phyloP scores from a whole-genome alignment of 495 filamentous ascomycete genomes.

The Aspergillus leporis region DNA sequence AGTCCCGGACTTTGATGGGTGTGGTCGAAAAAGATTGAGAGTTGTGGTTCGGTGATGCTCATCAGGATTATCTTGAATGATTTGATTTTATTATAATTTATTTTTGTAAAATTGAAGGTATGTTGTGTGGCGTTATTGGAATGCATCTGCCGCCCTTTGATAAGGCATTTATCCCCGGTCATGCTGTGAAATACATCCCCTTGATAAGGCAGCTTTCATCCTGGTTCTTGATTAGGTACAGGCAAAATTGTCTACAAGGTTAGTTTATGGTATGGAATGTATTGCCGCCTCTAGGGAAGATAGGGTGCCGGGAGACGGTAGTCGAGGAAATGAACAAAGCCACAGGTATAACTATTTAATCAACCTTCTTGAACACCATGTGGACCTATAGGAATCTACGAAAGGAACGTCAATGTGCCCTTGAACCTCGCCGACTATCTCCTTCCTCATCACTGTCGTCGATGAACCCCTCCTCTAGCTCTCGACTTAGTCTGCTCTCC shows the following conservation, averaged over 20 bases:
- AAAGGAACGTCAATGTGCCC: background rate
- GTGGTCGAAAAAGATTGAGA: background rate
- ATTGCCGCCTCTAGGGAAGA: background rate
- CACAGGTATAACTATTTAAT: background rate
- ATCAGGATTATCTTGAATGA: background rate
- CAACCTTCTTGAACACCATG: background rate
- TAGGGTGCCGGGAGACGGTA: background rate
- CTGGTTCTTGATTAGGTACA: background rate
- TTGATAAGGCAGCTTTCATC: background rate
- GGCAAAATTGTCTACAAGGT: background rate
- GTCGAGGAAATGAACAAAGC: background rate
- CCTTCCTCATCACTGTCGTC: conserved; percentile 77
- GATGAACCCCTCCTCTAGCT: conserved; percentile 81
- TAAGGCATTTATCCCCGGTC: background rate
- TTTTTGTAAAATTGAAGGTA: background rate
- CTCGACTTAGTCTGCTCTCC: conserved; percentile 69
- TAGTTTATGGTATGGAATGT: background rate
- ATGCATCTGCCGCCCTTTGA: background rate
- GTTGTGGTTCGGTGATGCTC: background rate
- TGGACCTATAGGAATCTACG: background rate
- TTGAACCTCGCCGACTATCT: conserved; percentile 11
- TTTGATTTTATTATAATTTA: background rate
- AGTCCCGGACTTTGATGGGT: background rate
- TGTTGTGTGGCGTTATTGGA: background rate
- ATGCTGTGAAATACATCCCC: background rate